Evolutionary conservation across 257 asterid species (phyloP).

Genomic region (Capsicum baccatum): DNA sequence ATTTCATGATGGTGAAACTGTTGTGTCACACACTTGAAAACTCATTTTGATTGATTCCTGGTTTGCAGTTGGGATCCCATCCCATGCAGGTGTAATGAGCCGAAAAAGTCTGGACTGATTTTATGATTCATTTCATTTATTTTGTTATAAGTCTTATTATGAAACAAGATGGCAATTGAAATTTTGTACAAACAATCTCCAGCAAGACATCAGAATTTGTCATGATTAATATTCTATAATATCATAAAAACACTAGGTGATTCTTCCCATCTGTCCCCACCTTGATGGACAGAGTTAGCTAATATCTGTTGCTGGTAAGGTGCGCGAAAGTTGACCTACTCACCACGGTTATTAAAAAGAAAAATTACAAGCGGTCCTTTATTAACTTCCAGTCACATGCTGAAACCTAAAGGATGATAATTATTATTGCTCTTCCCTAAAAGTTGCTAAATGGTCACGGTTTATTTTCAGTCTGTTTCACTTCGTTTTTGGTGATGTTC

Average conservation of each 20-base stretch:
- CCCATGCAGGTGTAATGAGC: slow-evolving; percentile 65
- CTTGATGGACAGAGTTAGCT: no score
- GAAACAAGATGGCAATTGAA: no score
- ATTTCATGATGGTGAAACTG: slow-evolving; percentile 30
- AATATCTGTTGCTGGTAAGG: no score
- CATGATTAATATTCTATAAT: no score
- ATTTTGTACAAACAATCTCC: no score
- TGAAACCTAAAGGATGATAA: not conserved
- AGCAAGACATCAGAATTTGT: no score
- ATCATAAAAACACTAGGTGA: no score
- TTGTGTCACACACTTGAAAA: not conserved
- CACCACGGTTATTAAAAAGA: no score
- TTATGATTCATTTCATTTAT: no score
- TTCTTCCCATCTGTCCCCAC: no score
- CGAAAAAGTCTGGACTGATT: slow-evolving; percentile 15
- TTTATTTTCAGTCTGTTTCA: not conserved
- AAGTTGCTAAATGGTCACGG: not conserved
- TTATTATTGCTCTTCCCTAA: not conserved
- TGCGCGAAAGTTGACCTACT: no score
- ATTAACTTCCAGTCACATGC: not conserved
- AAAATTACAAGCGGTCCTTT: not conserved
- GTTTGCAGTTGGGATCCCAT: slow-evolving; percentile 68
- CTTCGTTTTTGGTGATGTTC: slow-evolving; percentile 57
- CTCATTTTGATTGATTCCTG: slow-evolving; percentile 17
- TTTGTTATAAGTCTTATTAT: no score